A percentile compares a stretch with the other conserved stretches of the same genome.
Conservation (phyloP, 2,329 filamentous ascomycete genomes). For the Nemania diffusa region DNA sequence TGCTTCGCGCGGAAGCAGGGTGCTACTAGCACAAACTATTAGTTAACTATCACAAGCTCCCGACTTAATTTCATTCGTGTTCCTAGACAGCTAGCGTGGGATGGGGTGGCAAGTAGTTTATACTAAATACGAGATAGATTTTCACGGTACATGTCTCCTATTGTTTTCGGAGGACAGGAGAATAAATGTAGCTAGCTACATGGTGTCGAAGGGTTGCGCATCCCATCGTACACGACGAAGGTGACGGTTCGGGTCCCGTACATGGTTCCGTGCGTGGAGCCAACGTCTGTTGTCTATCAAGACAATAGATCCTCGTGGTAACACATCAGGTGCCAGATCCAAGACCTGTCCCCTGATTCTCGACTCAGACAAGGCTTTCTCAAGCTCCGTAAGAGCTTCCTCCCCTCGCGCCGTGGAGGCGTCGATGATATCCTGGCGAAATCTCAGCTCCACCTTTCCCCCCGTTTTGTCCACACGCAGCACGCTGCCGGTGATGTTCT, state of each 20-base stretch:
- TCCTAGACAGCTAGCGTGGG: too few species aligned
- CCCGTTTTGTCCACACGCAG: neutral
- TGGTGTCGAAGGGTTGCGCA: neutral
- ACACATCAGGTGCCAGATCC: constrained; percentile 5
- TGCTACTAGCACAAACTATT: too few species aligned
- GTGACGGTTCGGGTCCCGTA: constrained; percentile 10
- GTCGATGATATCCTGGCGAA: neutral
- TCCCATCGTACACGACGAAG: constrained; percentile 15
- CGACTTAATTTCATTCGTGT: too few species aligned
- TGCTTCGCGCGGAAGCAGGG: too few species aligned
- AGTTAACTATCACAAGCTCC: too few species aligned
- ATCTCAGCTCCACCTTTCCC: neutral
- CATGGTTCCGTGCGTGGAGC: constrained; percentile 12
- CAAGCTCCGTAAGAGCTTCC: constrained; percentile 3
- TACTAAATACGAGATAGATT: too few species aligned
- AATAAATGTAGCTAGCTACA: too few species aligned
- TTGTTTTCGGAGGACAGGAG: too few species aligned
- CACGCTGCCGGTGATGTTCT: neutral
- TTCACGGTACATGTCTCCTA: too few species aligned
- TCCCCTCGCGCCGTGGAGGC: neutral
- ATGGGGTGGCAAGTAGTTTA: too few species aligned
- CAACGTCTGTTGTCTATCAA: constrained; percentile 20
- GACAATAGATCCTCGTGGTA: constrained; percentile 3
- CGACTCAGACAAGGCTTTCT: neutral
- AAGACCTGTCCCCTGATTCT: neutral